Conservation (phyloP, 139 green algal genomes). For the Chlorella sp. region DNA sequence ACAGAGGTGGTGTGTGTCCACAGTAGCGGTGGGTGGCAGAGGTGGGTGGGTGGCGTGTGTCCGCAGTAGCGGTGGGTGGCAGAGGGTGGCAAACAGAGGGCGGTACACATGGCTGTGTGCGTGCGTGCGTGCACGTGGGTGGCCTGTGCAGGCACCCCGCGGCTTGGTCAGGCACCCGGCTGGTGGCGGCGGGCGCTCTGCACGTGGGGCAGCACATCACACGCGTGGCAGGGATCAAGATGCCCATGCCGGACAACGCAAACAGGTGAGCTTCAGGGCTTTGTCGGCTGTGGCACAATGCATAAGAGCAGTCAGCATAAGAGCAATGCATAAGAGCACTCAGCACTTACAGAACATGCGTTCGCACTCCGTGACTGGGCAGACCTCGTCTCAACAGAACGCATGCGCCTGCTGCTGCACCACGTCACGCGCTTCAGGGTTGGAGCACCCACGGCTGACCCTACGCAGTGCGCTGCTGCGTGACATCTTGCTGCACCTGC, state of each 20-base stretch:
- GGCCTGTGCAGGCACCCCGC: slow-evolving; percentile 28
- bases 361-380: too few species aligned
- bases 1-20: not conserved
- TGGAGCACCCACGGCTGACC: too few species aligned
- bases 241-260: slow-evolving; percentile 19
- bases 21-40: not conserved
- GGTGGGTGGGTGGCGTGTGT: not conserved
- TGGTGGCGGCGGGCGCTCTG: slow-evolving; percentile 41
- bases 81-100: too few species aligned
- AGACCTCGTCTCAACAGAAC: not conserved
- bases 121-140: too few species aligned
- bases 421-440: too few species aligned
- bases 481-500: too few species aligned
- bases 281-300: not conserved
- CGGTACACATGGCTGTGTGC: too few species aligned
- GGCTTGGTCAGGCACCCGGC: slow-evolving; percentile 47
- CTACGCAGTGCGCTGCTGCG: too few species aligned
- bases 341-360: too few species aligned
- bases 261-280: slow-evolving; percentile 20
- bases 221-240: slow-evolving; percentile 6
- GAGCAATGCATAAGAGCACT: not conserved
- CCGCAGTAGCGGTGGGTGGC: not conserved
- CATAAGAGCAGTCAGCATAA: not conserved
- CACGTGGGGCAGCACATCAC: slow-evolving; percentile 29
- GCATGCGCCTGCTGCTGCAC: not conserved